These are phyloP conservation scores for Cryphonectria carpinicola DNA, from an alignment of 2,329 filamentous ascomycete species.

Conservation along the genomic window DNA sequence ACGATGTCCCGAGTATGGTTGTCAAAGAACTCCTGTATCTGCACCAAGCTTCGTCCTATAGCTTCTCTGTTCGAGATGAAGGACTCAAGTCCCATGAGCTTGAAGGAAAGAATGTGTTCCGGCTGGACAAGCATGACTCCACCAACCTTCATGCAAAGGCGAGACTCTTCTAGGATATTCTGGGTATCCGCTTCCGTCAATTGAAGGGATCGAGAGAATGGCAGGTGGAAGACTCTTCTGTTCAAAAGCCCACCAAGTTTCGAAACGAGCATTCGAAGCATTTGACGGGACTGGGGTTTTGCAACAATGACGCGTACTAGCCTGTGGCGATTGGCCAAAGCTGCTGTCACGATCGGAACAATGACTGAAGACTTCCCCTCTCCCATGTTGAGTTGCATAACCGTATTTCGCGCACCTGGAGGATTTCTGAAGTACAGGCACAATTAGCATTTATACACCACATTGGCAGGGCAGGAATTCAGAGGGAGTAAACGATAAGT, in stretches of 20 bases:
- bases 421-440: conserved; percentile 33
- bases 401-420: conserved; percentile 45
- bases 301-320: conserved; percentile 64
- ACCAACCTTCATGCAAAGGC: conserved; percentile 51
- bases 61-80: conserved; percentile 37
- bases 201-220: conserved; percentile 57
- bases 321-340: conserved; percentile 52
- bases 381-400: conserved; percentile 74
- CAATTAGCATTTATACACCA: not conserved
- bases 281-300: conserved; percentile 65
- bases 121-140: conserved; percentile 66
- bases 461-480: not conserved
- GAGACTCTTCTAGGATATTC: conserved; percentile 43
- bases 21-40: conserved; percentile 51
- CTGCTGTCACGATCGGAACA: conserved; percentile 62
- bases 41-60: conserved; percentile 42
- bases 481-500: not conserved
- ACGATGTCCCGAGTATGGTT: conserved; percentile 56
- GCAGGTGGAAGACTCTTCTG: conserved; percentile 59
- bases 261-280: conserved; percentile 57
- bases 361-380: conserved; percentile 74
- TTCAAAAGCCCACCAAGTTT: conserved; percentile 61
- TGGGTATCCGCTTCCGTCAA: conserved; percentile 39
- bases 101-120: conserved; percentile 66
- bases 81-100: conserved; percentile 62